phyloP scores from a whole-genome alignment of 495 filamentous ascomycete species.

The Cercophora scortea region DNA sequence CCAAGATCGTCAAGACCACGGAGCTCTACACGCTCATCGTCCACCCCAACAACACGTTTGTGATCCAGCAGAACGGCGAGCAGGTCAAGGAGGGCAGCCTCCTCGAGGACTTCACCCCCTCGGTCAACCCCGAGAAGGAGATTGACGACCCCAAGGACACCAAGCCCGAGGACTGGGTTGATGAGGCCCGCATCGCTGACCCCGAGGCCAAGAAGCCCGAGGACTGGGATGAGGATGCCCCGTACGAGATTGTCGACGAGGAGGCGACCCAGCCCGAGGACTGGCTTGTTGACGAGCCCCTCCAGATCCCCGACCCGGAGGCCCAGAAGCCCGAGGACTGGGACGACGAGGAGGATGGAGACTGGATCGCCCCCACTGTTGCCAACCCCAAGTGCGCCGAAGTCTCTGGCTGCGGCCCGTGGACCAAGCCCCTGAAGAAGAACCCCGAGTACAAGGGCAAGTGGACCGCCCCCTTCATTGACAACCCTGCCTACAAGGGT shows the following conservation, averaged over 20 bases:
- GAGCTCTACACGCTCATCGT: slow-evolving; percentile 95
- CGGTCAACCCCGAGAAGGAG: slow-evolving; percentile 92
- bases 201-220: slow-evolving; percentile 93
- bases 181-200: slow-evolving; percentile 81
- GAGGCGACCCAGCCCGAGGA: slow-evolving; percentile 86
- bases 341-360: slow-evolving; percentile 99
- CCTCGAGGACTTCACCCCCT: slow-evolving; percentile 85
- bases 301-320: slow-evolving; percentile 85
- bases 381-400: slow-evolving; percentile 95
- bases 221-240: slow-evolving; percentile 99
- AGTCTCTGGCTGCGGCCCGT: slow-evolving; percentile 87
- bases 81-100: slow-evolving; percentile 81
- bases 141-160: slow-evolving; percentile 93
- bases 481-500: slow-evolving; percentile 99
- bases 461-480: slow-evolving; percentile 88
- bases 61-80: slow-evolving; percentile 84
- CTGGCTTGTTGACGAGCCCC: slow-evolving; percentile 91
- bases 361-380: slow-evolving; percentile 91
- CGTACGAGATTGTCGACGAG: slow-evolving; percentile 90
- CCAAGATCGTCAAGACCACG: slow-evolving; percentile 81
- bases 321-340: slow-evolving; percentile 98
- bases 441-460: slow-evolving; percentile 99
- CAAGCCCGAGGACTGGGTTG: slow-evolving; percentile 96
- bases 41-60: slow-evolving; percentile 88
- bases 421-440: slow-evolving; percentile 85